Base-by-base conservation (phyloP, 768 basidiomycete species). In the Boletus sp. region DNA sequence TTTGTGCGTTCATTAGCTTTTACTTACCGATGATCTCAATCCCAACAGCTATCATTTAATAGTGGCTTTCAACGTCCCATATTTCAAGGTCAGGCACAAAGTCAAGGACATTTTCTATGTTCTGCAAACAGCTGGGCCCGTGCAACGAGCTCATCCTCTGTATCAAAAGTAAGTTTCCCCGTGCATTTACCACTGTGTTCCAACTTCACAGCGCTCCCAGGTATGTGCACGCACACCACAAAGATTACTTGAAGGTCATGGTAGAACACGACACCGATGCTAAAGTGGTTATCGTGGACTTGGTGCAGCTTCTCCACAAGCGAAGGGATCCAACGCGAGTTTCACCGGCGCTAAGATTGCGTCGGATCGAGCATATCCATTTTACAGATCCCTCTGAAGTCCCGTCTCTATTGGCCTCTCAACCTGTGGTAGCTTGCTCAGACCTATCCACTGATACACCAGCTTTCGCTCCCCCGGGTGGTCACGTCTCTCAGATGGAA, bases 1-100 rank as follows among this genome's bases (percentile, higher is more conserved):
- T 84, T 30, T 58, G 84, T 84, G 64, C 46, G 80, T 75, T 7
- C 17, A 42, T 33, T 8, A 15, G 3, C 24, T 45, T 49, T 29
- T 12, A 10, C 37, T 36, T 28, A 1, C 3, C 30, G 17, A 50
- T 15, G 35, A 46, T 33, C 24, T 45, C 17, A 12, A n/a, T 46
- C 20, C 28, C 2, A 35, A 55, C 30, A 20, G 5, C 11, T 8
- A 15, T n/a, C 18, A 30, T n/a, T n/a, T n/a, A n/a, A n/a, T 29
- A 64, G 63, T 64, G 46, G 6, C 65, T 3, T 71, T 75, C 55
- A 79, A 79, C 45, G 53, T 58, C 28, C 20, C 6, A 32, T 35
- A 37, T 17, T 12, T 7, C n/a, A 12, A 12, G 17, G 51, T 59
- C 28, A 52, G 14, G 29, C n/a, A 39, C 5, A 64, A 55, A 52